Base-by-base conservation (phyloP, 202 grass and related monocot genomes). In the Schoenoplectus tabernaemontani region DNA sequence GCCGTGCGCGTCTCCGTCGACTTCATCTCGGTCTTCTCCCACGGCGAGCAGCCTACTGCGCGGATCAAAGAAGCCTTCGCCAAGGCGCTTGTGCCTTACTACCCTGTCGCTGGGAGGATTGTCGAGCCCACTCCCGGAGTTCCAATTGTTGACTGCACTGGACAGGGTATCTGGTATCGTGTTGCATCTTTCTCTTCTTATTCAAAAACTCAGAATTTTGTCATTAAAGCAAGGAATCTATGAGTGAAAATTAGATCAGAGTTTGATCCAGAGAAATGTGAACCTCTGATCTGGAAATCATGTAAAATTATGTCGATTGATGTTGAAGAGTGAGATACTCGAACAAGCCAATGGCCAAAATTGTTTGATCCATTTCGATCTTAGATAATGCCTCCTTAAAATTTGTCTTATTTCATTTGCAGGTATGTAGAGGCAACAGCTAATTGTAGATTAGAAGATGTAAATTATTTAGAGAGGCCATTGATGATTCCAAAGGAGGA, bases 21-120 rank as follows among this genome's bases (percentile, higher is more conserved):
- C 26, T 94, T 94, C 92, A 89, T 94, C 87, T 87, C 90, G 80
- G 86, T 94, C 7, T 94, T 91, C 75, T 83, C 88, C 9, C 59
- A 30, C 9, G 47, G 19, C 7, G 86, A 76, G 64, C 81, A 83
- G 46, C 77, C 50, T 4, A 82, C 19, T 2, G 80, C 46, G 26
- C 56, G 60, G 64, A 91, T 94, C 86, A 87, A 87, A 54, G 81
- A 85, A 13, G 92, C 87, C 34, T 94, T 94, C 51, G 82, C 92
- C 8, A 85, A 22, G 80, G 92, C 92, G 33, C 83, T 94, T 28
- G 89, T 94, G 20, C 82, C 79, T 32, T 91, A 94, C 87, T 94
- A 91, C 81, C 91, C 92, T 33, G 92, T 94, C 4, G 92, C 89
- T 36, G 82, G 82, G 46, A 84, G 82, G 70, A 77, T 94, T 53